Evolutionary conservation across 495 filamentous ascomycete genomes (phyloP).

Genomic region (Immersiella caudata): DNA sequence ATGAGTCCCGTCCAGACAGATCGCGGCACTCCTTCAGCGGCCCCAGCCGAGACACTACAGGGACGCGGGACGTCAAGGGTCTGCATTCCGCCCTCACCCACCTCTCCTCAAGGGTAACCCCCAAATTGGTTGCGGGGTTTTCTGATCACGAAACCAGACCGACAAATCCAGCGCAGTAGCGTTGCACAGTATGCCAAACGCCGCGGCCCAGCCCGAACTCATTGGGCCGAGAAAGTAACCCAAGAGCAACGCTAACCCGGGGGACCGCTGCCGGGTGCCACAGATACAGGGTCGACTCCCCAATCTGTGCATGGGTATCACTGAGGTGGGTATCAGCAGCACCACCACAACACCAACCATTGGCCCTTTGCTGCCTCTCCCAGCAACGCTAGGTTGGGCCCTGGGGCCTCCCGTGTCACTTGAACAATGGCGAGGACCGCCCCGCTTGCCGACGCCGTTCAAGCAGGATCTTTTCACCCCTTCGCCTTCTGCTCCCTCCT

Average conservation of each 20-base stretch:
- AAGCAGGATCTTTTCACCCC: not conserved
- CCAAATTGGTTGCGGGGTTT: not conserved
- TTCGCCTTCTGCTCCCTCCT: not conserved
- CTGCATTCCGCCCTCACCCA: too few species aligned
- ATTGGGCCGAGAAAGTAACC: not conserved
- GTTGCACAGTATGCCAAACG: not conserved
- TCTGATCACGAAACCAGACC: not conserved
- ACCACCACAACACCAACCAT: not conserved
- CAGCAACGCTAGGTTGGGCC: not conserved
- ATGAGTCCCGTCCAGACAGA: too few species aligned
- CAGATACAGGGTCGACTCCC: not conserved
- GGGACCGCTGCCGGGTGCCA: not conserved
- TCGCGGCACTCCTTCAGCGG: too few species aligned
- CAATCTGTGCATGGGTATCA: not conserved
- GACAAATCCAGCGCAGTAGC: not conserved
- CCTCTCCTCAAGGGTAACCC: not conserved
- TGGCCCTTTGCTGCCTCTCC: not conserved
- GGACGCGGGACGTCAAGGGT: too few species aligned
- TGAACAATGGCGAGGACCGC: not conserved
- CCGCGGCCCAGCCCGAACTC: not conserved
- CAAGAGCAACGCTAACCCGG: not conserved
- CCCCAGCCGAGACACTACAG: too few species aligned
- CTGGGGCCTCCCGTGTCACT: not conserved
- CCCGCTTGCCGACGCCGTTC: not conserved
- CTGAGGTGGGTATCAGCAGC: not conserved